A percentile compares a stretch with the other conserved stretches of the same genome.
phyloP scores from a whole-genome alignment of 371 early-diverging fungal genomes.

The Mortierella sp. region DNA sequence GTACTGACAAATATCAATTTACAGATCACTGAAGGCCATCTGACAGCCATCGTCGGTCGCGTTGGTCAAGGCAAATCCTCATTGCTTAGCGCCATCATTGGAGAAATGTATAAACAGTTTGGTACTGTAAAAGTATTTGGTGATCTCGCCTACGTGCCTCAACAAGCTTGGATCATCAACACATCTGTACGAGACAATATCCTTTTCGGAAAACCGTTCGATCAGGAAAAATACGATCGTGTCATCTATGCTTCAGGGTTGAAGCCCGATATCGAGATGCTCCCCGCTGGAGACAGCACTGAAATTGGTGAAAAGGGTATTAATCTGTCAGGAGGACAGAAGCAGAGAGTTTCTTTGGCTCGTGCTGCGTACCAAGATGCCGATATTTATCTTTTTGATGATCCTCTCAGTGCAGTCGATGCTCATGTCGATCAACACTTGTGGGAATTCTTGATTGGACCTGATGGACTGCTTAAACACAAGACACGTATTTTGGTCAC shows the following conservation, averaged over 20 bases:
- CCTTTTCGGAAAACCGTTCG: constrained; percentile 73
- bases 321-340: constrained; percentile 75
- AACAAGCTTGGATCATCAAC: constrained; percentile 84
- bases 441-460: constrained; percentile 78
- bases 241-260: constrained; percentile 66
- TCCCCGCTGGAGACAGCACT: constrained; percentile 75
- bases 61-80: constrained; percentile 79
- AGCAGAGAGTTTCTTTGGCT: constrained; percentile 69
- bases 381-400: constrained; percentile 80
- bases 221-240: constrained; percentile 69
- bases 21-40: constrained; percentile 53
- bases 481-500: constrained; percentile 82
- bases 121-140: constrained; percentile 69
- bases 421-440: constrained; percentile 76
- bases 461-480: constrained; percentile 70
- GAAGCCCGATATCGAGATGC: constrained; percentile 69
- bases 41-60: constrained; percentile 74
- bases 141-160: constrained; percentile 76
- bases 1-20: constrained; percentile 61
- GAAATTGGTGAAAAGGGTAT: constrained; percentile 84
- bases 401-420: constrained; percentile 83
- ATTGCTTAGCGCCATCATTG: constrained; percentile 70
- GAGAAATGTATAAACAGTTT: constrained; percentile 73
- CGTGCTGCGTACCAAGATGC: constrained; percentile 75
- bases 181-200: constrained; percentile 80